Evolutionary conservation across 2,329 filamentous ascomycete species (phyloP), one percentile per base, ranked within the genome.

Genomic region (Fusarium veterinarium): DNA sequence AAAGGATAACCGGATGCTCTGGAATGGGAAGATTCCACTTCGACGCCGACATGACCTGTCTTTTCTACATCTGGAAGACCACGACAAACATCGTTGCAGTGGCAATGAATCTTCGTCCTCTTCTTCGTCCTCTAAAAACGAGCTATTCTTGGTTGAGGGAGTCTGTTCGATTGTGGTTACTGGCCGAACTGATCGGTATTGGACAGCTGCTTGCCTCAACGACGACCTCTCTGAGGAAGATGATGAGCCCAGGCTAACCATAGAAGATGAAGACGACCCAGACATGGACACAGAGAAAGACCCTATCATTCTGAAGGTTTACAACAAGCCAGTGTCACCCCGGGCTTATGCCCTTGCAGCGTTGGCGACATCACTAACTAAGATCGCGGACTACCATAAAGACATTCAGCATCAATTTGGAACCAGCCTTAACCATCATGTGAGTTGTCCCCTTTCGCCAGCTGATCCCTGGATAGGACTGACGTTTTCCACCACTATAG

Each of bases 291-390:
- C 46, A 5, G 46, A 31, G 0, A 3, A 41, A 11, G 70, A 73
- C 4, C 72, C 70, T 0, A 73, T 72, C 5, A 56, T 51, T 2
- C 9, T 56, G 6, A 35, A 56, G 44, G 16, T 37, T 6, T 42
- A 30, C 3, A 23, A 20, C 3, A 19, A 14, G 10, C 13, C n/a
- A 6, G 2, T 8, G 2, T 30, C 55, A 9, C 71, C 71, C 0
- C 55, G 69, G 6, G 59, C 60, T 6, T 72, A 74, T 35, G 63
- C 55, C 1, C 40, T 74, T 16, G 46, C 60, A n/a, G 57, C 41
- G 12, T 10, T 60, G 10, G 60, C 41, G 1, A 48, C 20, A 16
- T 23, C 19, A 4, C 4, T 71, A 4, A 14, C 7, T 0, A 48
- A 23, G 11, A 35, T 71, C 1, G 64, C 35, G 3, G 49, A 58